Evolutionary conservation across 2,329 filamentous ascomycete genomes (phyloP).

Genomic region (Aspergillus ibericus): DNA sequence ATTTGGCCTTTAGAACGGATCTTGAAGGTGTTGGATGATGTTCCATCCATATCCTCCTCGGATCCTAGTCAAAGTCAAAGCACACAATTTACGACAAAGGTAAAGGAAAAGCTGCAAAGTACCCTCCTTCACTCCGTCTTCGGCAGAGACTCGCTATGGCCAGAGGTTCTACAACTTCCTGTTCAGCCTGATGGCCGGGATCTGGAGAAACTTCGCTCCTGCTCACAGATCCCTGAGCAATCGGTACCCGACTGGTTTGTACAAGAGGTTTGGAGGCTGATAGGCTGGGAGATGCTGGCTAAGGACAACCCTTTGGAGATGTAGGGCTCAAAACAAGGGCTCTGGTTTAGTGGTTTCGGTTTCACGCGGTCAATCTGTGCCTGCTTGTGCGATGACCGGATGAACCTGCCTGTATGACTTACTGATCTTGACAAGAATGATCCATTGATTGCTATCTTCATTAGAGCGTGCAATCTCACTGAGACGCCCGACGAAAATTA

Average conservation of each 20-base stretch:
- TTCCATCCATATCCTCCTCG: background rate
- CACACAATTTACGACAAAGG: constrained; percentile 19
- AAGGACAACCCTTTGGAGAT: background rate
- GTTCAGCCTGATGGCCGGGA: constrained; percentile 20
- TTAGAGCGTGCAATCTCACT: background rate
- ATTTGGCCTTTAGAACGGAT: constrained; percentile 36
- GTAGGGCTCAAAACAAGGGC: background rate
- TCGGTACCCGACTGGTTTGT: constrained; percentile 55
- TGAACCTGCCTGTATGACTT: background rate
- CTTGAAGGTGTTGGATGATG: constrained; percentile 24
- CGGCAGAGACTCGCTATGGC: constrained; percentile 33
- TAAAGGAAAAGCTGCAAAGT: constrained; percentile 38
- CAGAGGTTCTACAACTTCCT: constrained; percentile 27
- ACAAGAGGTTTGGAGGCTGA: constrained; percentile 56
- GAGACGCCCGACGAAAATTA: background rate
- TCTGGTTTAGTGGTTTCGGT: background rate
- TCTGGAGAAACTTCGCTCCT: constrained; percentile 11
- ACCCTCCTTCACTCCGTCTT: constrained; percentile 46
- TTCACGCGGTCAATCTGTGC: background rate
- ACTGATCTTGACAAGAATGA: no score
- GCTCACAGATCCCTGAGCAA: constrained; percentile 24
- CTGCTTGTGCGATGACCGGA: no score
- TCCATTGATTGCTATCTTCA: background rate
- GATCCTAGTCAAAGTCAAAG: background rate
- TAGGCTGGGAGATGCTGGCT: constrained; percentile 55